Evolutionary conservation across 805 yeast genomes (phyloP), one percentile per base, ranked within the genome.

Genomic region (Starmera quercuum): DNA sequence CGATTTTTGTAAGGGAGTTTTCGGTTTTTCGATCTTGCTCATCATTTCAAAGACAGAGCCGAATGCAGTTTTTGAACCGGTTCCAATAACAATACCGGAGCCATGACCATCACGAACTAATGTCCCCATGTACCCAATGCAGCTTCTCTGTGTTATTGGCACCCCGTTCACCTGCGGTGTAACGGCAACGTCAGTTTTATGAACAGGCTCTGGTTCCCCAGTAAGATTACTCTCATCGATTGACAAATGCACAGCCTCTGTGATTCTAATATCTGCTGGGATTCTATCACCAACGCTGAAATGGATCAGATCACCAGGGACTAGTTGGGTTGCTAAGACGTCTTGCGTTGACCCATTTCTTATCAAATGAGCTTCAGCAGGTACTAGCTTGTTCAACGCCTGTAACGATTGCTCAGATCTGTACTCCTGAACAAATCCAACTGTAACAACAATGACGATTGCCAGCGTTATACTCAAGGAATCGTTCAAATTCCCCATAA

Each of bases 381-480:
- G 99, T 7, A 92, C 97, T 46, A 92, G 70, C 53, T 83, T 83
- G 56, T 83, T 88, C 39, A 92, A 70, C 0, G 97, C 97, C 56
- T 88, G 95, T 38, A 92, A 64, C 5, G 96, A 84, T 64, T 92
- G 83, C 53, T 92, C 99, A 2, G 95, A 84, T 50, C 97, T 72
- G 53, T 88, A 88, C 58, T 92, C 99, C 61, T 92, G 99, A 21
- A 92, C 88, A 61, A 92, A 92, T 0, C 99, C 99, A 24, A 92
- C 99, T 2, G 92, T 75, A 10, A 92, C 97, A 21, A 92, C 99
- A 45, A 92, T 88, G 29, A 84, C 48, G 32, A 92, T 85, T 4
- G 98, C 98, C 42, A 88, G 65, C 0, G 97, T 80, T 46, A 92
- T 92, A 45, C 92, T 79, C n/a, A 92, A 64, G 2, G 97, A 95